Conservation (phyloP, 2,329 filamentous ascomycete species). For the Pseudogymnoascus sp. region DNA sequence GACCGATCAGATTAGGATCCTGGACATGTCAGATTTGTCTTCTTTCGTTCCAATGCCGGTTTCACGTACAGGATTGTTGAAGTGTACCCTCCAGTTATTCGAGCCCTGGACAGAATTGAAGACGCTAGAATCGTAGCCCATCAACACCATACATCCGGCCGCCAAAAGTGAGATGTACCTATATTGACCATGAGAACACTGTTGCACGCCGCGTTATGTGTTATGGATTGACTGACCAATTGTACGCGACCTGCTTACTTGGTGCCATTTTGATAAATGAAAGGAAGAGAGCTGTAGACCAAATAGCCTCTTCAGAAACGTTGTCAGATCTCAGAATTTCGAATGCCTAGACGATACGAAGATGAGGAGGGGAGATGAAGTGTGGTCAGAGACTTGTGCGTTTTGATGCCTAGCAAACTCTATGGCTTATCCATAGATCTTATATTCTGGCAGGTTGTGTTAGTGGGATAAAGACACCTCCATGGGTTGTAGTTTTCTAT, state of each 20-base stretch:
- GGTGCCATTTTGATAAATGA: not conserved
- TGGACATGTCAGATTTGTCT: not conserved
- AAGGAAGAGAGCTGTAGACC: not conserved
- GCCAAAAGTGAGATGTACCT: constrained; percentile 63
- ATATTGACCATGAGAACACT: not conserved
- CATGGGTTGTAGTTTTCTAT: not conserved
- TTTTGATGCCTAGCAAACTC: not conserved
- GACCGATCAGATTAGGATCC: not conserved
- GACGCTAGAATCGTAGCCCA: constrained; percentile 65
- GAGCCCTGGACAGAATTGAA: constrained; percentile 65
- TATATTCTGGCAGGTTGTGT: not conserved
- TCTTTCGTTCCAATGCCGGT: not conserved
- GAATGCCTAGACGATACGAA: not conserved
- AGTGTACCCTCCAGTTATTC: constrained; percentile 55
- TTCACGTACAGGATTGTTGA: constrained; percentile 33
- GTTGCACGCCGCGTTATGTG: not conserved
- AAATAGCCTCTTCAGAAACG: not conserved
- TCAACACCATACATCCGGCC: constrained; percentile 65
- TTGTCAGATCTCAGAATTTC: not conserved
- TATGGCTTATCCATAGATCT: not conserved
- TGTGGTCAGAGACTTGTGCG: not conserved
- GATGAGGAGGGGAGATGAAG: not conserved
- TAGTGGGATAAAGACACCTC: not conserved
- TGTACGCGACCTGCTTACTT: not conserved
- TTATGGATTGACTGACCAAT: not conserved